Base-by-base conservation (phyloP, 768 basidiomycete species). In the Suillus hirtellus region DNA sequence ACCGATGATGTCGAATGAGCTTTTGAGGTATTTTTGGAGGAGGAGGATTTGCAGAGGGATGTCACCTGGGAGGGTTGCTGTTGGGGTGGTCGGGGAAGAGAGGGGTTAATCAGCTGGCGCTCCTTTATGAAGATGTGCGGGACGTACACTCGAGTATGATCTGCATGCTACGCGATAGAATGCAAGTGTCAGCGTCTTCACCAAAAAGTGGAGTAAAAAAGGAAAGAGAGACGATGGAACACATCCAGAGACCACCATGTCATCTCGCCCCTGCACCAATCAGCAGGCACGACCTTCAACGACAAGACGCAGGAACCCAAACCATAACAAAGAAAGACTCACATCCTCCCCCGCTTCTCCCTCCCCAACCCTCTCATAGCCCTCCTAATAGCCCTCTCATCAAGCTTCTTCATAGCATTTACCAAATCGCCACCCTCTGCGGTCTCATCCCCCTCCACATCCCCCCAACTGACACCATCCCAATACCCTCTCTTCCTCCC, bases 51-150 rank as follows among this genome's bases (percentile, higher is more conserved):
- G 94, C 7, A 92, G 80, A 12, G 85, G 86, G 38, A 95, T 91
- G 68, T 95, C 94, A 38, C 92, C 92, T 0, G 94, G 93, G 66
- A 92, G 80, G 74, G 89, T 86, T 12, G 89, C 90, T 90, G 65
- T 34, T 52, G 17, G 62, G 38, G 21, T 38, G 47, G 54, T 27
- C 6, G 24, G 40, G 52, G 15, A 52, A 52, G 17, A 27, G 27
- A 52, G 19, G 27, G 7, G 8, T 49, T 31, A 17, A 38, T 27
- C 40, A 37, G 62, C 7, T 14, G 9, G 35, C 12, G 19, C 60
- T 42, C 35, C 11, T n/a, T 7, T 54, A 55, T 35, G 14, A 47
- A 42, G 5, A 59, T 21, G 31, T 14, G 42, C 63, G 63, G 17
- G 31, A 68, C 70, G 59, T 58, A 71, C 68, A 70, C 60, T 69